Percentiles rank a stretch among this genome's conserved stretches.
phyloP scores from a whole-genome alignment of 495 filamentous ascomycete species.

The Penicillium coffeae region DNA sequence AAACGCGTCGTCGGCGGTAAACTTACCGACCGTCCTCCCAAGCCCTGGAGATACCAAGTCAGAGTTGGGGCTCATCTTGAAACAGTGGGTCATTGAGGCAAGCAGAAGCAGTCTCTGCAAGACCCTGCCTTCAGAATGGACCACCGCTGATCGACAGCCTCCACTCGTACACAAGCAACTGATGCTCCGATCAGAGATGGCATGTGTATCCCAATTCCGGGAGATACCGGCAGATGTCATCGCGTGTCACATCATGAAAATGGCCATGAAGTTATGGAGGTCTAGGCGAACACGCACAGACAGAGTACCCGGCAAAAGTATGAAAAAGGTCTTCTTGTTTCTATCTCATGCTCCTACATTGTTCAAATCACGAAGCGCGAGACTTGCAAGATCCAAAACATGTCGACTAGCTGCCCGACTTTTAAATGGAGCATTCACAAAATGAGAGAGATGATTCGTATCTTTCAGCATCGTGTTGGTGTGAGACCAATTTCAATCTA shows the following conservation, averaged over 20 bases:
- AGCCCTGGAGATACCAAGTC: too few species aligned
- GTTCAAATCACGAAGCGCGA: background rate
- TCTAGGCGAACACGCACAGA: background rate
- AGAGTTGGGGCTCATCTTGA: too few species aligned
- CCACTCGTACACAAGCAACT: background rate
- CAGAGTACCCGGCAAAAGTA: background rate
- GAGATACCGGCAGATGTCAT: background rate
- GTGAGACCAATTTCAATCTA: too few species aligned
- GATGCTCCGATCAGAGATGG: background rate
- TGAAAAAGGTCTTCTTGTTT: background rate
- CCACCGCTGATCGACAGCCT: background rate
- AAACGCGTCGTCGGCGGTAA: too few species aligned
- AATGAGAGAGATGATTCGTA: background rate
- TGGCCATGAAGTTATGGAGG: background rate
- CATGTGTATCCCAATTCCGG: background rate
- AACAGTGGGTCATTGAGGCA: too few species aligned
- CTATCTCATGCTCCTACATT: background rate
- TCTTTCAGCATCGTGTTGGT: too few species aligned
- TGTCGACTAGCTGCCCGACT: background rate
- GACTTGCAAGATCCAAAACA: background rate
- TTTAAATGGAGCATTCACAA: background rate
- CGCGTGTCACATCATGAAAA: background rate
- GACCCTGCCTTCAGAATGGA: too few species aligned
- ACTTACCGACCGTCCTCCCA: too few species aligned
- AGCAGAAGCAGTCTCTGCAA: too few species aligned